Percentiles rank a stretch among this genome's conserved stretches.
Evolutionary conservation across 2,329 filamentous ascomycete genomes (phyloP).

Genomic region (Epichloe uncinata): DNA sequence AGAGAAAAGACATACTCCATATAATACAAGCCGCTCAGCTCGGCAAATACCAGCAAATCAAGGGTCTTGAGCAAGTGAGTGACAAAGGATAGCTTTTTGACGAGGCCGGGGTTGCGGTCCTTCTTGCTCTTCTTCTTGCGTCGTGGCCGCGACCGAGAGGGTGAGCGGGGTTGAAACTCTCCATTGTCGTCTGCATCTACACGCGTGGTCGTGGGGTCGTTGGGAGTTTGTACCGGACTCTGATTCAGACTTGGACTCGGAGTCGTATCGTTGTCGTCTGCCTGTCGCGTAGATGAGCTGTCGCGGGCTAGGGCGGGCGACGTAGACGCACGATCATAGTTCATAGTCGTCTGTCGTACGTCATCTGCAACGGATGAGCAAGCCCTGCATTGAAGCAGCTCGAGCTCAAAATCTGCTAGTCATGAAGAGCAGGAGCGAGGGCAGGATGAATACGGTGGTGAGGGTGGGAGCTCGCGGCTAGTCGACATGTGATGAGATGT

Average conservation of each 20-base stretch:
- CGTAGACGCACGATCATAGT: slow-evolving; percentile 34
- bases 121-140: slow-evolving; percentile 24
- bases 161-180: slow-evolving; percentile 10
- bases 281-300: slow-evolving; percentile 6
- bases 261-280: not conserved
- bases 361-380: slow-evolving; percentile 19
- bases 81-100: slow-evolving; percentile 47
- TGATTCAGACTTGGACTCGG: not conserved
- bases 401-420: slow-evolving; percentile 7
- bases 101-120: slow-evolving; percentile 28
- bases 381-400: slow-evolving; percentile 19
- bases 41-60: slow-evolving; percentile 50
- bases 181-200: slow-evolving; percentile 4
- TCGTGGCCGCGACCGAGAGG: slow-evolving; percentile 18
- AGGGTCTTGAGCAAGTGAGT: slow-evolving; percentile 46
- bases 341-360: slow-evolving; percentile 30
- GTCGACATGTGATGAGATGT: not conserved
- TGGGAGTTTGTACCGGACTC: slow-evolving; percentile 3
- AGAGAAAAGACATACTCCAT: slow-evolving; percentile 44
- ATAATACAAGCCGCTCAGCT: slow-evolving; percentile 54
- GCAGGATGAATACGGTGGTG: not conserved
- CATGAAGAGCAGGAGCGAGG: slow-evolving; percentile 15
- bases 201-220: slow-evolving; percentile 1
- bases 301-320: slow-evolving; percentile 22
- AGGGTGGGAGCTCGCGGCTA: not conserved